Percentiles rank a stretch among this genome's conserved stretches.
Evolutionary conservation across 192 early-diverging fungal species (phyloP).

Genomic region (Linnemannia schmuckeri): DNA sequence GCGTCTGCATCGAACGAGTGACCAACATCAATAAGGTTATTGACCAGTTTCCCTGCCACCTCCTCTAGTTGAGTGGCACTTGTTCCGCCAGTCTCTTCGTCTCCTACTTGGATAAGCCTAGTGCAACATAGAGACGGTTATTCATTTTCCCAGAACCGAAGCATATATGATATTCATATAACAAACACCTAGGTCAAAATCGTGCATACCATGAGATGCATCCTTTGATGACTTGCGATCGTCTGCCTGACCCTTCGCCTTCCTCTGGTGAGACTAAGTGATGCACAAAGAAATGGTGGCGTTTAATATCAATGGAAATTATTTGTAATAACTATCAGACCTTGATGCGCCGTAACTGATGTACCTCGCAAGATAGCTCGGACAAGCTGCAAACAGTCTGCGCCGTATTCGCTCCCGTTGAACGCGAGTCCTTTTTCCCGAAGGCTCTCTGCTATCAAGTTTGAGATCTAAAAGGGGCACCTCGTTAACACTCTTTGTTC

Average conservation of each 20-base stretch:
- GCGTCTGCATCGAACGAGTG: constrained; percentile 28
- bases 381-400: constrained; percentile 19
- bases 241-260: constrained; percentile 6
- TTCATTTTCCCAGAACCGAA: background rate
- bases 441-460: constrained; percentile 28
- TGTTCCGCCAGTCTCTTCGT: background rate
- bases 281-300: background rate
- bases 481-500: background rate
- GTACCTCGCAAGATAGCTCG: constrained; percentile 38
- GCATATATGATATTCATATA: background rate
- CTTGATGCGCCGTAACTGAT: background rate
- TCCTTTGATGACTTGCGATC: constrained; percentile 44
- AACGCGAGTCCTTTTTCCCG: background rate
- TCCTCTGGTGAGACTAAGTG: constrained; percentile 40
- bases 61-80: constrained; percentile 24
- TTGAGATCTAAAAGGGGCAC: constrained; percentile 16
- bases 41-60: constrained; percentile 35
- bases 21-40: constrained; percentile 37
- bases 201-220: constrained; percentile 32
- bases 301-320: background rate
- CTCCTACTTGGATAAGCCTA: constrained; percentile 42
- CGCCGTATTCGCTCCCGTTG: background rate
- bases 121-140: background rate
- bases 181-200: background rate
- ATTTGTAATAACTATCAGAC: background rate